Evolutionary conservation across 768 basidiomycete genomes (phyloP).

Genomic region (Mycena maculata): DNA sequence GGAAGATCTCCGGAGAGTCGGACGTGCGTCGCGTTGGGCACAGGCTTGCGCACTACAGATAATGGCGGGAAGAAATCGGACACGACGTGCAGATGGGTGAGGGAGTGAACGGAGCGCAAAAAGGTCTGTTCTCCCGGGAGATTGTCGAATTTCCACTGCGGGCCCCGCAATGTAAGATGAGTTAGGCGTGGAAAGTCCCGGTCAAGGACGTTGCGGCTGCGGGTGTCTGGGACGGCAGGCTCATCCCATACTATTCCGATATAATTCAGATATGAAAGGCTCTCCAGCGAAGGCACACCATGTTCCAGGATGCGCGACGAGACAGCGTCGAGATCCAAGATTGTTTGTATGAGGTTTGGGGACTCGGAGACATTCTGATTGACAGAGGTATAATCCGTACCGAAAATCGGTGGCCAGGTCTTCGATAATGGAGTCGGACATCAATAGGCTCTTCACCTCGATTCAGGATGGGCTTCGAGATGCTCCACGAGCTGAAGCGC

Average conservation of each 20-base stretch:
- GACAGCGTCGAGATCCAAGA: constrained; percentile 19
- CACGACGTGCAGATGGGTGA: constrained; percentile 30
- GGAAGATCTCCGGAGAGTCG: constrained; percentile 16
- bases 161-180: constrained; percentile 15
- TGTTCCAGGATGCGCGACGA: constrained; percentile 27
- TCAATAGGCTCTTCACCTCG: constrained; percentile 15
- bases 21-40: constrained; percentile 21
- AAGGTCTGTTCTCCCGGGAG: constrained; percentile 1
- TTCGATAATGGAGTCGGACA: constrained; percentile 27
- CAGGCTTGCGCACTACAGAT: constrained; percentile 2
- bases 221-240: constrained; percentile 6
- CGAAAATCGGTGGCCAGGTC: constrained; percentile 29
- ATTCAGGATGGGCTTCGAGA: constrained; percentile 23
- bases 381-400: constrained; percentile 1
- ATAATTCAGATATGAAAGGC: constrained; percentile 27
- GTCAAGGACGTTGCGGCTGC: constrained; percentile 16
- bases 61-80: not conserved
- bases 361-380: constrained; percentile 20
- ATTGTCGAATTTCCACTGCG: constrained; percentile 7
- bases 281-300: constrained; percentile 25
- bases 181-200: constrained; percentile 18
- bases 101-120: constrained; percentile 11
- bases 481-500: constrained; percentile 19
- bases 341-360: not conserved
- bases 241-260: constrained; percentile 4